phyloP scores from a whole-genome alignment of 1,139 yeast species.

The Magnusiomyces suaveolens region DNA sequence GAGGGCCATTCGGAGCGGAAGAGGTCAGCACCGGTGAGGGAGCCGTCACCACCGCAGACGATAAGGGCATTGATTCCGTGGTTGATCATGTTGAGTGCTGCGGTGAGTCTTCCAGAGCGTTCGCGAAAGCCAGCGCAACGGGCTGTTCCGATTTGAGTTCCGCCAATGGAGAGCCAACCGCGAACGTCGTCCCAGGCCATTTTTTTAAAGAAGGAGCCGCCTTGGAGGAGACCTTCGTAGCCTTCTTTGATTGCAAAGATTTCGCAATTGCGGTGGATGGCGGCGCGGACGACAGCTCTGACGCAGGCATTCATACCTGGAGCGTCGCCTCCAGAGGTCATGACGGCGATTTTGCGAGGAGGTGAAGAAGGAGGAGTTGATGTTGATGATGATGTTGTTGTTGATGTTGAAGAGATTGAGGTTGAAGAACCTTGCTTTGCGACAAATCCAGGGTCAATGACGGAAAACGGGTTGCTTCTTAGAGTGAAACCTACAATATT shows the following conservation, averaged over 20 bases:
- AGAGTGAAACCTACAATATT: conserved; percentile 48
- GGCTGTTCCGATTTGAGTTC: conserved; percentile 94
- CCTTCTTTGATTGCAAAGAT: conserved; percentile 95
- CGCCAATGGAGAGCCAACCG: conserved; percentile 85
- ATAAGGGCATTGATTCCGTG: conserved; percentile 91
- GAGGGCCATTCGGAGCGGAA: conserved; percentile 94
- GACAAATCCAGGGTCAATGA: conserved; percentile 15
- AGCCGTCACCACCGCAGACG: conserved; percentile 99
- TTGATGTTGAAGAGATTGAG: not conserved
- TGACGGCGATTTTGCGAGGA: conserved; percentile 65
- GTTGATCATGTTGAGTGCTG: conserved; percentile 72
- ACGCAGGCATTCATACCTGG: conserved; percentile 98
- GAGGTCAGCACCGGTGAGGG: conserved; percentile 92
- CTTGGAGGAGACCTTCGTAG: conserved; percentile 74
- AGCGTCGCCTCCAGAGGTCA: conserved; percentile 98
- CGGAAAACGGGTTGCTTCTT: conserved; percentile 29
- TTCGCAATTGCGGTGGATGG: conserved; percentile 77
- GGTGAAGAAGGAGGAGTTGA: not conserved
- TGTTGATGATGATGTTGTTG: not conserved
- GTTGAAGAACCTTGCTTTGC: not conserved
- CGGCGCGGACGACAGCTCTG: conserved; percentile 86
- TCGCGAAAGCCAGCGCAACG: conserved; percentile 80
- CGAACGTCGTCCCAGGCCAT: conserved; percentile 91
- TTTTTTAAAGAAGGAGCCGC: conserved; percentile 70
- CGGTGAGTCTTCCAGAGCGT: conserved; percentile 70